phyloP scores from a whole-genome alignment of 2,329 filamentous ascomycete genomes.

The Drechslerella dactyloides region DNA sequence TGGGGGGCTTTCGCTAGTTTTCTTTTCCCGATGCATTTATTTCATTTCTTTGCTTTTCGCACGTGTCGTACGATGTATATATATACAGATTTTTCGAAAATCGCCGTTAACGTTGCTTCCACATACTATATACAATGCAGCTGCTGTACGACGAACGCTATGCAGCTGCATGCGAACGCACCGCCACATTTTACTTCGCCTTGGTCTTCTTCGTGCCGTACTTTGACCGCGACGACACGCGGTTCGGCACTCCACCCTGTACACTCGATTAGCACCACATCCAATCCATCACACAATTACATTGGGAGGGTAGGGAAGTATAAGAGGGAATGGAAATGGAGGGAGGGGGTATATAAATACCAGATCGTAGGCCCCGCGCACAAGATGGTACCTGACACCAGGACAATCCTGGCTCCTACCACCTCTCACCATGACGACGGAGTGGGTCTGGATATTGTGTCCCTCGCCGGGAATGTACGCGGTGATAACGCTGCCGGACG shows the following conservation, averaged over 20 bases:
- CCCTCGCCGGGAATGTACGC: constrained; percentile 97
- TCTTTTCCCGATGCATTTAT: not conserved
- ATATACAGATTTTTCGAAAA: constrained; percentile 3
- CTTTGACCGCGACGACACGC: constrained; percentile 86
- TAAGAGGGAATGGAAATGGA: not conserved
- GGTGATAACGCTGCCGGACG: constrained; percentile 83
- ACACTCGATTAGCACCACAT: constrained; percentile 25
- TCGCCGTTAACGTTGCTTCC: too few relatives aligned
- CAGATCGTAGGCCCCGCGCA: constrained; percentile 89
- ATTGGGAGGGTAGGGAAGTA: not conserved
- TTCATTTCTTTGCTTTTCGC: constrained; percentile 10
- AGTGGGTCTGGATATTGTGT: constrained; percentile 99
- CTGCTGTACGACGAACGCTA: too few relatives aligned
- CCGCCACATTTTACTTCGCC: constrained; percentile 61
- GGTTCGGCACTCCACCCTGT: constrained; percentile 86
- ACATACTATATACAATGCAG: not conserved
- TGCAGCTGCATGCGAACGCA: too few relatives aligned
- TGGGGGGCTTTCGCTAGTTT: too few relatives aligned
- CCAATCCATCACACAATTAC: not conserved
- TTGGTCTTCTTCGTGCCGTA: constrained; percentile 99
- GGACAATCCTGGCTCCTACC: constrained; percentile 96
- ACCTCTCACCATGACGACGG: constrained; percentile 92
- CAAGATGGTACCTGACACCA: constrained; percentile 93
- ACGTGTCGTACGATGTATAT: constrained; percentile 6
- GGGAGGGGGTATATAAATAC: constrained; percentile 64